Base-by-base conservation (phyloP, 2,329 filamentous ascomycete species). In the Plenodomus lindquistii region DNA sequence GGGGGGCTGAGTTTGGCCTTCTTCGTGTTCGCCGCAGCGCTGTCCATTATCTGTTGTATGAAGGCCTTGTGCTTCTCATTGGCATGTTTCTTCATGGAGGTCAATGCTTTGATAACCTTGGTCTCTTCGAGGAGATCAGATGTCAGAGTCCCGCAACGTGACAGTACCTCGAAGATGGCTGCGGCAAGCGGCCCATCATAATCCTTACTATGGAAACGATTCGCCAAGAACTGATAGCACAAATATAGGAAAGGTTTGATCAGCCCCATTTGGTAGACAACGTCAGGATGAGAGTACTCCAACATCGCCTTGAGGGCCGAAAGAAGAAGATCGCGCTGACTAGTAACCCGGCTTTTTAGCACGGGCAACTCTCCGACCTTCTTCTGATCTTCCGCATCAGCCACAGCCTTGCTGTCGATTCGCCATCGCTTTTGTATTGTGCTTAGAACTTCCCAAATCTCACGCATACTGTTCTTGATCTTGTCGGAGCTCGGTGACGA, bases 91-190 rank as follows among this genome's bases (percentile, higher is more conserved):
- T 79, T 79, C 62, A 87, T 83, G 8, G 82, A 79, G 52, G 83
- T 83, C 35, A 85, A 78, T 15, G 88, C 81, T 45, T 81, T 84
- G 48, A 83, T 80, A 46, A 91, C 81, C 62, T 88, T 88, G 35
- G 84, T 81, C 51, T 81, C 85, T 55, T 85, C 81, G 36, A 85
- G 68, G 37, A 78, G 77, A 50, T 81, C 83, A 55, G 80, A 82
- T 40, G 79, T 83, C 36, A 85, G 79, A 48, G 85, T 86, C 29
- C 81, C 84, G 40, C 85, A 84, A 46, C 79, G 74, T 4, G 84
- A 80, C 67, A 90, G 79, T 24, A 89, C 66, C 58, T 75, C 74
- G 39, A 77, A 73, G n/a, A 77, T 74, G 22, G 69, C 66, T 29
- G 71, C 67, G 11, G 74, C 55, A 8, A 80, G 57, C 16, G 64